Base-by-base conservation (phyloP, 768 basidiomycete genomes). In the Gloeopeniophorella convolvens region DNA sequence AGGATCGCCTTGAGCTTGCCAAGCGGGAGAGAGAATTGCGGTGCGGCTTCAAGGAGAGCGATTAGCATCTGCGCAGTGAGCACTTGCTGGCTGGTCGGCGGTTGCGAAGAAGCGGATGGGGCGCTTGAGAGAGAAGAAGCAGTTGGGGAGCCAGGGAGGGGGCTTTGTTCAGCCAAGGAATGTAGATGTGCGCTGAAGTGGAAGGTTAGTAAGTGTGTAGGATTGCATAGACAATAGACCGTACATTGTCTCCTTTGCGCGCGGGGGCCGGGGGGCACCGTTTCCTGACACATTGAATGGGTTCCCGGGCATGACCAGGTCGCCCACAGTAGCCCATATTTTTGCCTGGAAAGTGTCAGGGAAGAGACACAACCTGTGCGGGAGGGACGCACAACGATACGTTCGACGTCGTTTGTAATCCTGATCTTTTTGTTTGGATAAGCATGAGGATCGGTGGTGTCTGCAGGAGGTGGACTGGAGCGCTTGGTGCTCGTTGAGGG, bases 61-160 rank as follows among this genome's bases (percentile, higher is more conserved):
- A 80, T 70, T 11, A 89, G 72, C 37, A 90, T 68, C 59, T 80
- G 73, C 3, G 85, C 85, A 3, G 77, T 87, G 53, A 85, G 70
- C 11, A 89, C 75, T 59, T 88, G 85, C 58, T 88, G 85, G 23
- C 75, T 66, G 5, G 81, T 80, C 1, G 78, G 77, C 10, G 66
- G 63, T n/a, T 64, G 55, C 16, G 59, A 5, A 1, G 59, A 18
- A 10, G 65, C 54, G 10, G 72, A 59, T 18, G 67, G 36, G 23
- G 69, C 51, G n/a, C 72, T 76, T 5, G 82, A 81, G 24, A 76
- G 63, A 45, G 69, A 73, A 8, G 82, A 79, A 0, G 75, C 69
- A 11, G 76, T 71, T 3, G 85, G 83, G 6, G 85, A 84, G 10
- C 66, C 62, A 8, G 77, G 74, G 23, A 75, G 66, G 20, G 80